Evolutionary conservation across 495 filamentous ascomycete genomes (phyloP).

Genomic region (Clavariopsis aquatica): DNA sequence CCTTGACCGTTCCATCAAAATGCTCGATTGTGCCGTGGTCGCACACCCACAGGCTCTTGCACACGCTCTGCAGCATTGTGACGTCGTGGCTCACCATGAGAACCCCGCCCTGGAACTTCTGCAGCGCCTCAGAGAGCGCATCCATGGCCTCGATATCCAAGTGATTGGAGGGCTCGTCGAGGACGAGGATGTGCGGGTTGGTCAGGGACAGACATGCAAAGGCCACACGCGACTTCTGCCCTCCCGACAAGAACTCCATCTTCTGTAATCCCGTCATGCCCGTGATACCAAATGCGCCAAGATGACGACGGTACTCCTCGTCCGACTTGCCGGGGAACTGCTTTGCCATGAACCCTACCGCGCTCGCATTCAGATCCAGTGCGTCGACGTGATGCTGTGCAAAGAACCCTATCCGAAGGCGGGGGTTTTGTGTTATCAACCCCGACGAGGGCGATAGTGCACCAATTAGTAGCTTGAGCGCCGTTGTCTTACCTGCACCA

Average conservation of each 20-base stretch:
- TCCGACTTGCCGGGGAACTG: conserved; percentile 86
- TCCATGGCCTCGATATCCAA: conserved; percentile 99
- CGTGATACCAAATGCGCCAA: conserved; percentile 97
- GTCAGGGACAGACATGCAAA: conserved; percentile 91
- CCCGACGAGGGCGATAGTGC: conserved; percentile 76
- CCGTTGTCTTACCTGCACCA: conserved; percentile 96
- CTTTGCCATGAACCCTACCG: conserved; percentile 94
- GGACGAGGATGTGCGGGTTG: conserved; percentile 95
- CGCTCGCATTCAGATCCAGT: conserved; percentile 80
- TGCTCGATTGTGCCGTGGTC: conserved; percentile 94
- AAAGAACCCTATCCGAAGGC: conserved; percentile 92
- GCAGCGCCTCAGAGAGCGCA: conserved; percentile 78
- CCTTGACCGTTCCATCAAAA: conserved; percentile 91
- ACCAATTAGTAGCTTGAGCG: conserved; percentile 90
- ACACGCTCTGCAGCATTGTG: conserved; percentile 96
- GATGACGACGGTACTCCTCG: conserved; percentile 93
- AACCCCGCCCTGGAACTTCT: conserved; percentile 88
- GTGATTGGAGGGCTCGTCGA: conserved; percentile 98
- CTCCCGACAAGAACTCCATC: conserved; percentile 91
- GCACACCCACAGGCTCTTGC: conserved; percentile 93
- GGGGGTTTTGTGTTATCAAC: conserved; percentile 80
- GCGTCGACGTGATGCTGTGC: conserved; percentile 99
- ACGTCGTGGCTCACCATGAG: conserved; percentile 99
- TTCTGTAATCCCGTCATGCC: conserved; percentile 96
- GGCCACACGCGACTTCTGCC: conserved; percentile 96